Conservation (phyloP, 2,329 filamentous ascomycete species). For the Ceratocystis diversiconidia region DNA sequence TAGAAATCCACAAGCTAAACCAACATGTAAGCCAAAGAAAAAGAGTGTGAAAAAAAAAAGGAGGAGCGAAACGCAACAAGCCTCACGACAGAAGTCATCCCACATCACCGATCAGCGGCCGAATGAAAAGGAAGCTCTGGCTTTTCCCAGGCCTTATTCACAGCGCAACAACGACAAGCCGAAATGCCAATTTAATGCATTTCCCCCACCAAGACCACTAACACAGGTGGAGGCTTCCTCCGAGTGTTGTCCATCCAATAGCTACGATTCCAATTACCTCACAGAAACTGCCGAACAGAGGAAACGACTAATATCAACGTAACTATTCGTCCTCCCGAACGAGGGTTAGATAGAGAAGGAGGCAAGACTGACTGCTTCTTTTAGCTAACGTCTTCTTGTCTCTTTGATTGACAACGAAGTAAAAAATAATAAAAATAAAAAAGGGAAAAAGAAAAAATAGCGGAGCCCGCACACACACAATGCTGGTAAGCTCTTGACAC, state of each 20-base stretch:
- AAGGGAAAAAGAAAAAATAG: background rate
- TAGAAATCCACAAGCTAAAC: background rate
- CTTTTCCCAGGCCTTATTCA: background rate
- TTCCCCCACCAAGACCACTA: background rate
- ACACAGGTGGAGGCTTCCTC: background rate
- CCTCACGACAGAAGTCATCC: too few relatives aligned
- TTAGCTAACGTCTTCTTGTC: background rate
- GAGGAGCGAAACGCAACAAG: background rate
- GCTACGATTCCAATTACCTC: conserved; percentile 5
- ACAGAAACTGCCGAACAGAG: background rate
- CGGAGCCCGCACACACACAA: background rate
- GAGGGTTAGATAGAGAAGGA: background rate
- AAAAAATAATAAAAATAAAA: background rate
- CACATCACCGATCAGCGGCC: background rate
- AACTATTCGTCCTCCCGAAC: background rate
- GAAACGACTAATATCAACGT: background rate
- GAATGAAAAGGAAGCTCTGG: background rate
- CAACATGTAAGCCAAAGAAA: background rate
- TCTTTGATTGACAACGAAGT: background rate
- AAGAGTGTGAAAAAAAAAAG: background rate
- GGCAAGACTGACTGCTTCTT: background rate
- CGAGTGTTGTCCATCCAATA: background rate
- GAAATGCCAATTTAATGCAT: background rate
- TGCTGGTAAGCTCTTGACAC: background rate
- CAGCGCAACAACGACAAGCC: background rate